Base-by-base conservation (phyloP, 805 yeast species). In the Huiozyma naganishii region DNA sequence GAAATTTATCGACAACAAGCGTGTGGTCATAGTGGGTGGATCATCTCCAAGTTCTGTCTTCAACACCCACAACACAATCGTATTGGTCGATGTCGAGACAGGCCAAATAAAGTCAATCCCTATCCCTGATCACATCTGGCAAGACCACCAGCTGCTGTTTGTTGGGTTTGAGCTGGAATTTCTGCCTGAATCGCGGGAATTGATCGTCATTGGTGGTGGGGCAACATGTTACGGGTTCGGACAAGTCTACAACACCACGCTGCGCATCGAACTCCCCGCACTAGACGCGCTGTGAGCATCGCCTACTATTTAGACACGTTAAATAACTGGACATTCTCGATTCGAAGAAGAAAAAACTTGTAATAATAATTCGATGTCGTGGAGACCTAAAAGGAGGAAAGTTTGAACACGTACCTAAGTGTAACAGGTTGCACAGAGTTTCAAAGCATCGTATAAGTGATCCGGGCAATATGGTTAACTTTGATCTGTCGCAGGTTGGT, bases 221-320 rank as follows among this genome's bases (percentile, higher is more conserved):
- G 89, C 83, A 0, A 86, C 83, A 1, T 84, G 94, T 55, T 84
- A 80, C 50, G 82, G 89, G 0, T 85, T 83, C 63, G 95, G 95
- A 0, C 68, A 80, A 0, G 69, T 69, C 17, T 72, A 74, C 71
- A 73, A 74, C 39, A 38, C 37, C 9, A 38, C 43, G 1, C 34
- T 47, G 29, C 33, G 10, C 4, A 29, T 47, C 29, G 32, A 29
- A 36, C 28, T 38, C 5, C n/a, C 33, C n/a, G 23, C 23, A 17
- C 23, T 4, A 17, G 23, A 17, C 23, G 23, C 23, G 23, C 23
- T 17, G 37, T 27, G 23, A 17, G 23, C 23, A 17, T 17, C 23
- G 23, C 23, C 23, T 17, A 17, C 23, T 17, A 17, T 17, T 17
- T 17, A 17, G 4, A 17, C 23, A 17, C 23, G 23, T 17, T 17